phyloP scores from a whole-genome alignment of 129 eudicot genomes.

The Calendula officinalis region DNA sequence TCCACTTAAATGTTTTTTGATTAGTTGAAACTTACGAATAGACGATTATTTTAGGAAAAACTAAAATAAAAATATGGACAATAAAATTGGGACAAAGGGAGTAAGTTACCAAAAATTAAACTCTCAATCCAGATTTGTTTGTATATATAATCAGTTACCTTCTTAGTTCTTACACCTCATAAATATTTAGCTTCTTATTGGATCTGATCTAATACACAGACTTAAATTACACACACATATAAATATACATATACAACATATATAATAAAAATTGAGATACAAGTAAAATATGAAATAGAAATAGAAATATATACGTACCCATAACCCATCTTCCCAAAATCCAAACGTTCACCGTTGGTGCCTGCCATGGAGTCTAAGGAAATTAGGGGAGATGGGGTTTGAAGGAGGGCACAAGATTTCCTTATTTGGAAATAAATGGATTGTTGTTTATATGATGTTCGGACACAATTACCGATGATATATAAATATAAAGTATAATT shows the following conservation, averaged over 20 bases:
- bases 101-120: too few relatives aligned
- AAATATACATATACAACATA: not conserved
- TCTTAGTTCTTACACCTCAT: not conserved
- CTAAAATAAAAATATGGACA: too few relatives aligned
- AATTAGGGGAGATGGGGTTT: slow-evolving; percentile 23
- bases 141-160: too few relatives aligned
- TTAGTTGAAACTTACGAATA: too few relatives aligned
- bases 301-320: slow-evolving; percentile 49
- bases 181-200: not conserved
- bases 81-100: too few relatives aligned
- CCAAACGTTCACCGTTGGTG: slow-evolving; percentile 64
- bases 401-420: slow-evolving; percentile 19
- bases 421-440: slow-evolving; percentile 18
- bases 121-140: too few relatives aligned
- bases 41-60: too few relatives aligned
- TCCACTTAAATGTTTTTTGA: too few relatives aligned
- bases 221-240: not conserved
- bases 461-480: slow-evolving; percentile 27
- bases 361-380: slow-evolving; percentile 51
- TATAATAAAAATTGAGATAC: not conserved
- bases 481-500: not conserved
- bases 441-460: slow-evolving; percentile 10
- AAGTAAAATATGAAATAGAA: not conserved
- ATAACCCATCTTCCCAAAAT: slow-evolving; percentile 99
- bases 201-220: not conserved